phyloP scores from a whole-genome alignment of 164 flowering plant species.

The Vitis rotundifolia region DNA sequence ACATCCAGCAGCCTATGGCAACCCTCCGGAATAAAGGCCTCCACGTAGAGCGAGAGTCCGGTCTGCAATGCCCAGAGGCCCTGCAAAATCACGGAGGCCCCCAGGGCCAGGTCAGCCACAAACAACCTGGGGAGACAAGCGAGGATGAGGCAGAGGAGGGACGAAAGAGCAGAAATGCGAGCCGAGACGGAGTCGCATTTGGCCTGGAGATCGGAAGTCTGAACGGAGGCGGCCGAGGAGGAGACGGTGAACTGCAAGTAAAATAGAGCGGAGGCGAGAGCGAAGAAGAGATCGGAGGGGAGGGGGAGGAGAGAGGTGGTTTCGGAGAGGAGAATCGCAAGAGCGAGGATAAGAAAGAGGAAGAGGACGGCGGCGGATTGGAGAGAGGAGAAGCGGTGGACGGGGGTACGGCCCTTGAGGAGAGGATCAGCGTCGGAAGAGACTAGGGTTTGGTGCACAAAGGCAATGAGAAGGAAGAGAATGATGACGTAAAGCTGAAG shows the following conservation, averaged over 20 bases:
- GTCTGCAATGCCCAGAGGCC: slow-evolving; percentile 91
- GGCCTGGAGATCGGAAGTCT: slow-evolving; percentile 69
- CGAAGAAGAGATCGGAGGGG: slow-evolving; percentile 73
- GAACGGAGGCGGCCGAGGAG: slow-evolving; percentile 51
- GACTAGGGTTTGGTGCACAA: slow-evolving; percentile 48
- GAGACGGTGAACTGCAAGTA: slow-evolving; percentile 57
- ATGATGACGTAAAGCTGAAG: slow-evolving; percentile 64
- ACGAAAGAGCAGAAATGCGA: slow-evolving; percentile 45
- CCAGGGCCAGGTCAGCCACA: slow-evolving; percentile 62
- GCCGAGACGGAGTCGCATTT: slow-evolving; percentile 66
- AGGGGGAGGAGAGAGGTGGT: slow-evolving; percentile 61
- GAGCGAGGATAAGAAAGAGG: slow-evolving; percentile 69
- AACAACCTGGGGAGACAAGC: slow-evolving; percentile 60
- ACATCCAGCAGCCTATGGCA: slow-evolving; percentile 86
- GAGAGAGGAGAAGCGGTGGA: slow-evolving; percentile 79
- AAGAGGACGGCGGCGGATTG: slow-evolving; percentile 65
- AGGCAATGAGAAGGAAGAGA: slow-evolving; percentile 53
- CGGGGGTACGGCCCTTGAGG: slow-evolving; percentile 73
- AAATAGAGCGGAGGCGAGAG: slow-evolving; percentile 61
- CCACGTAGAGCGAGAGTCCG: slow-evolving; percentile 80
- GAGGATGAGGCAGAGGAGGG: slow-evolving; percentile 50
- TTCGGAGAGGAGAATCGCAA: slow-evolving; percentile 62
- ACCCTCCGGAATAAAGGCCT: slow-evolving; percentile 89
- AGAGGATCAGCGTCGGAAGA: slow-evolving; percentile 74
- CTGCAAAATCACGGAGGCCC: slow-evolving; percentile 59